Base-by-base conservation (phyloP, 1,139 yeast genomes). In the Nakaseomyces delphensis region DNA sequence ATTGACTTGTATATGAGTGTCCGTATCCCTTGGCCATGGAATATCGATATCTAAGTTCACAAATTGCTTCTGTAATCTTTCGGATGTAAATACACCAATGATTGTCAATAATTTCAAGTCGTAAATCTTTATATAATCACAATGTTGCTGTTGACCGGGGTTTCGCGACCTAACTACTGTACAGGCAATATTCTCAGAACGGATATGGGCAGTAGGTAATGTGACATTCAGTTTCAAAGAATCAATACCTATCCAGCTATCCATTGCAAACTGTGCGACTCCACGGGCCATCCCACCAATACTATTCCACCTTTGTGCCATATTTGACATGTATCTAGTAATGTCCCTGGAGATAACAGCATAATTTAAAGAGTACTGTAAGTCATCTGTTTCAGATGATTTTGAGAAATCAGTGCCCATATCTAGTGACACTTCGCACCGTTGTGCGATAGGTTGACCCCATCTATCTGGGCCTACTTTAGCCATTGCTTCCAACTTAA, bases 1-100 rank as follows among this genome's bases (percentile, higher is more conserved):
- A 15, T 59, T 60, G 44, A 57, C 51, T 29, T 59, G 50, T 2
- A 62, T 43, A 1, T 47, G 46, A 1, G 47, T 49, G 1, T 38
- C 47, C 4, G 43, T 41, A 6, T 42, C 48, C 29, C 62, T 58
- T 3, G 69, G 59, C 45, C 80, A 60, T 7, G 64, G 66, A 32
- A 80, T 57, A 24, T 64, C 61, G 36, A 81, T 54, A 49, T 81
- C 83, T 27, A 89, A 67, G 20, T 77, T 70, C 8, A 85, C 83
- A 47, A 75, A 78, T 62, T 91, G 98, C 51, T 76, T 76, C 55
- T 83, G 81, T 28, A 80, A 63, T 48, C 97, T 69, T 60, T 91
- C 98, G 63, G 87, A 84, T 1, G 89, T 82, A 65, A 86, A 89
- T 7, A 91, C 93, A 3, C 98, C 98, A 52, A 91, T 83, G 32